Evolutionary conservation across 495 filamentous ascomycete species (phyloP).

Genomic region (Talaromyces liani): DNA sequence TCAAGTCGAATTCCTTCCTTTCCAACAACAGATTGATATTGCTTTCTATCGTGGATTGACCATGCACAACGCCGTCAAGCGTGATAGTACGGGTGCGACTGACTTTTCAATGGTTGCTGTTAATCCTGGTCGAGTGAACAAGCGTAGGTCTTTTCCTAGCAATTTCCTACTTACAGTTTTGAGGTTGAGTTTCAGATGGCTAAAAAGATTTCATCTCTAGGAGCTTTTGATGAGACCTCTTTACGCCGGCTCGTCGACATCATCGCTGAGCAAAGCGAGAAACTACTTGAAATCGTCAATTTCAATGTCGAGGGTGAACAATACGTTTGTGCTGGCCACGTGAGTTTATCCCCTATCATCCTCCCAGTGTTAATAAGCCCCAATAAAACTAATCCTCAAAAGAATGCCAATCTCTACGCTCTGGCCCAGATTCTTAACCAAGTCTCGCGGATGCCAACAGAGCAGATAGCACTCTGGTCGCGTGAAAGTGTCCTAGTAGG

Average conservation of each 20-base stretch:
- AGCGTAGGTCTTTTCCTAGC: conserved; percentile 33
- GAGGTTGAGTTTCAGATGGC: no score
- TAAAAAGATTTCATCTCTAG: no score
- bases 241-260: conserved; percentile 91
- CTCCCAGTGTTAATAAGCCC: conserved; percentile 18
- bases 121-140: conserved; percentile 92
- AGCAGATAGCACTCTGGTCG: conserved; percentile 66
- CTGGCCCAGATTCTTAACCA: conserved; percentile 87
- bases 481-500: conserved; percentile 65
- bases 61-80: conserved; percentile 98
- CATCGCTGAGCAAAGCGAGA: conserved; percentile 81
- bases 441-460: conserved; percentile 88
- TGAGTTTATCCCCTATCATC: conserved; percentile 19
- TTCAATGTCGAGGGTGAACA: conserved; percentile 98
- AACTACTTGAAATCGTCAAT: conserved; percentile 98
- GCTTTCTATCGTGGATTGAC: conserved; percentile 97
- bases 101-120: conserved; percentile 99
- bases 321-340: conserved; percentile 93
- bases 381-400: conserved; percentile 78
- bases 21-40: conserved; percentile 93
- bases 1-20: conserved; percentile 90
- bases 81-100: conserved; percentile 81
- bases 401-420: conserved; percentile 86
- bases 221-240: conserved; percentile 84
- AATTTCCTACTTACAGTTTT: no score